Percentiles rank a stretch among this genome's conserved stretches.
phyloP scores from a whole-genome alignment of 768 basidiomycete species.

The Lentinula raphanica region DNA sequence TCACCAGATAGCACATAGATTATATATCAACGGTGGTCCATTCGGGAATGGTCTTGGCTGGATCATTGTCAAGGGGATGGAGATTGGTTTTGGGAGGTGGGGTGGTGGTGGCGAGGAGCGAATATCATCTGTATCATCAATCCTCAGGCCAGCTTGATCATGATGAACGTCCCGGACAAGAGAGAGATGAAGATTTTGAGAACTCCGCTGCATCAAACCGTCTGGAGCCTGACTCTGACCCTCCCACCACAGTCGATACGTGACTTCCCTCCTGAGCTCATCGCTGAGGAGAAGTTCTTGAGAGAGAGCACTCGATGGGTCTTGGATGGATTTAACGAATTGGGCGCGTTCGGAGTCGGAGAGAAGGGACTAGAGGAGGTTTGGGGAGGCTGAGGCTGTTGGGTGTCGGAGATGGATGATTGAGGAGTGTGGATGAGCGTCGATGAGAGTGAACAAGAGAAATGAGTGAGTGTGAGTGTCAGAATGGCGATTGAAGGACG shows the following conservation, averaged over 20 bases:
- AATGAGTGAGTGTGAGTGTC: too few relatives aligned
- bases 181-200: too few relatives aligned
- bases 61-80: constrained; percentile 40
- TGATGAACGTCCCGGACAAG: too few relatives aligned
- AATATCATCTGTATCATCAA: too few relatives aligned
- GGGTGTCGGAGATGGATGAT: too few relatives aligned
- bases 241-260: constrained; percentile 73
- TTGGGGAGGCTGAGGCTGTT: constrained; percentile 39
- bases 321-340: constrained; percentile 53
- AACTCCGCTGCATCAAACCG: too few relatives aligned
- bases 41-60: constrained; percentile 29
- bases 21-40: constrained; percentile 54
- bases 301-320: constrained; percentile 59
- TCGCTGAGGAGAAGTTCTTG: constrained; percentile 55
- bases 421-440: too few relatives aligned
- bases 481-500: too few relatives aligned
- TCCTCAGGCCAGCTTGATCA: too few relatives aligned
- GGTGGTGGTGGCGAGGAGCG: constrained; percentile 30
- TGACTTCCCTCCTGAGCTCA: constrained; percentile 41
- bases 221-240: constrained; percentile 10
- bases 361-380: constrained; percentile 57
- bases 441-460: too few relatives aligned
- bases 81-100: constrained; percentile 35
- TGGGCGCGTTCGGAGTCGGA: constrained; percentile 52
- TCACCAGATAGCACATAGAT: constrained; percentile 63